Evolutionary conservation across 192 early-diverging fungal species (phyloP).

Genomic region (Chytriomyces sp.): DNA sequence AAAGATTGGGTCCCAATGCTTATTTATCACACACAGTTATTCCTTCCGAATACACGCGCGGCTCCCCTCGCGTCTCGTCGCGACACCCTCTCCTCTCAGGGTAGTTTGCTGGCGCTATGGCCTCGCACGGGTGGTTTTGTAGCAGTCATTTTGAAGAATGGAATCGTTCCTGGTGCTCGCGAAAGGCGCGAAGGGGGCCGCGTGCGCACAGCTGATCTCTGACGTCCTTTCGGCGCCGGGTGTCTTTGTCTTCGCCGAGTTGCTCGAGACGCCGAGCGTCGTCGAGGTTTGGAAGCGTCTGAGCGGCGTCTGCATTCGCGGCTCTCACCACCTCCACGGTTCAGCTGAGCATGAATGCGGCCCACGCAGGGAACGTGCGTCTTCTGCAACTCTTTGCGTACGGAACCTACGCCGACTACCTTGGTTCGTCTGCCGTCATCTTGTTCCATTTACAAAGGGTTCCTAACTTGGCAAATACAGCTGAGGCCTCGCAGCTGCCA

Average conservation of each 20-base stretch:
- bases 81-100: no score
- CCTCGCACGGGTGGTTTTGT: no score
- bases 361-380: constrained; percentile 39
- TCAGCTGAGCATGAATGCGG: background rate
- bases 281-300: constrained; percentile 53
- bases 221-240: constrained; percentile 72
- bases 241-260: constrained; percentile 78
- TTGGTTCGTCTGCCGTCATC: constrained; percentile 51
- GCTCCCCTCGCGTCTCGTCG: no score
- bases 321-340: background rate
- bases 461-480: no score
- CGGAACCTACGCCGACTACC: constrained; percentile 78
- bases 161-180: constrained; percentile 74
- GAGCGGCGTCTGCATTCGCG: background rate
- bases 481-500: constrained; percentile 30
- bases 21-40: no score
- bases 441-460: background rate
- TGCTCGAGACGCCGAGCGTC: constrained; percentile 71
- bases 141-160: no score
- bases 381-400: constrained; percentile 79
- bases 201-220: constrained; percentile 68
- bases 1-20: no score
- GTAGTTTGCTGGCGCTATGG: no score
- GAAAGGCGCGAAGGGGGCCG: constrained; percentile 78
- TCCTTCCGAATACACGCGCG: no score